Percentiles rank a stretch among this genome's conserved stretches.
phyloP scores from a whole-genome alignment of 2,329 filamentous ascomycete genomes.

The Fusarium denticulatum region DNA sequence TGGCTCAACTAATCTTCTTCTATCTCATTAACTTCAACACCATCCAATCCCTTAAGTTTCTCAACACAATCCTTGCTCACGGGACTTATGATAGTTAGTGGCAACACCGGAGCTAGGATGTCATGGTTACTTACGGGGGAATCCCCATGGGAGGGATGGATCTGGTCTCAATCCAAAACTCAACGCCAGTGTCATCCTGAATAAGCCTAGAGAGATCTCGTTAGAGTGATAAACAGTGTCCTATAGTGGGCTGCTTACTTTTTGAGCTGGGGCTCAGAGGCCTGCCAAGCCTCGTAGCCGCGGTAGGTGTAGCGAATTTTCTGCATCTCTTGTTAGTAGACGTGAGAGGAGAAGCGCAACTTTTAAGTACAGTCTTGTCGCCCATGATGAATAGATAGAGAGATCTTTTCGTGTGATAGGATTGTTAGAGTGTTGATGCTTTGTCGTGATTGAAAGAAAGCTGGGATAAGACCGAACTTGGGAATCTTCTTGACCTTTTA shows the following conservation, averaged over 20 bases:
- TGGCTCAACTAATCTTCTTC: neutral
- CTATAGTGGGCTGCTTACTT: fast-evolving
- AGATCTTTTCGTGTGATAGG: fast-evolving
- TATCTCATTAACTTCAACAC: neutral
- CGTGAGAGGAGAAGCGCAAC: fast-evolving
- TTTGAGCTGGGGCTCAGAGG: neutral
- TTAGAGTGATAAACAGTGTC: fast-evolving
- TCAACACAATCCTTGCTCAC: neutral
- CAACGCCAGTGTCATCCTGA: neutral
- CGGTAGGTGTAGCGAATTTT: neutral
- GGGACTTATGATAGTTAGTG: neutral
- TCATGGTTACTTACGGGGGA: neutral
- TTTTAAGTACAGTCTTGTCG: neutral
- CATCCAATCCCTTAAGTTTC: neutral
- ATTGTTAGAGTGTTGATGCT: neutral
- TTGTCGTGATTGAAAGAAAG: neutral
- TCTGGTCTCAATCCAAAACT: neutral
- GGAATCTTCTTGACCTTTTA: neutral
- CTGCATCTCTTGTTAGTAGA: neutral
- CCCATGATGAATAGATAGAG: neutral
- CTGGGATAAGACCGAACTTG: neutral
- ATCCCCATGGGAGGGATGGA: neutral
- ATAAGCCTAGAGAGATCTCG: neutral
- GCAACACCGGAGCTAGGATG: fast-evolving
- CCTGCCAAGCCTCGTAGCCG: neutral